A percentile compares a stretch with the other conserved stretches of the same genome.
phyloP scores from a whole-genome alignment of 176 grass and related monocot species.

The Phragmites australis region DNA sequence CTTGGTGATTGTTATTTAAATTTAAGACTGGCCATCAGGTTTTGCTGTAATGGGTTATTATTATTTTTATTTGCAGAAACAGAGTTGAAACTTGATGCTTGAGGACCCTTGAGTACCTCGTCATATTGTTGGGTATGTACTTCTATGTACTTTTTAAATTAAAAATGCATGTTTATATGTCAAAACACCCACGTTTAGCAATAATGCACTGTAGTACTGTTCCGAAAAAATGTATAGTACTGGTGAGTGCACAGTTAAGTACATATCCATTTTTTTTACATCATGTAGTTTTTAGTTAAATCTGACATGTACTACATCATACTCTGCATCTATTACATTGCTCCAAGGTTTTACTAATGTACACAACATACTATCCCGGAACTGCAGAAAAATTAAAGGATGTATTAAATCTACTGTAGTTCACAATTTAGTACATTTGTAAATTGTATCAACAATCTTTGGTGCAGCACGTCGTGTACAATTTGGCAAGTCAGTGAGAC shows the following conservation, averaged over 20 bases:
- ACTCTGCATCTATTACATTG: background rate
- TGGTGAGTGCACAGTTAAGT: background rate
- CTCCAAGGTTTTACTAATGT: background rate
- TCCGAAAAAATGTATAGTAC: slow-evolving; percentile 18
- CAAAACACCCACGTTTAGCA: slow-evolving; percentile 19
- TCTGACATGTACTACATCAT: slow-evolving; percentile 10
- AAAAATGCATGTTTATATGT: background rate
- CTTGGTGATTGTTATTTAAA: background rate
- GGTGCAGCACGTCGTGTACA: background rate
- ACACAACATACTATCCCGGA: background rate
- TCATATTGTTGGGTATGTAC: background rate
- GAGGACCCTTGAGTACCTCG: background rate
- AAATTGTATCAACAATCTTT: background rate
- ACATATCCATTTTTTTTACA: background rate
- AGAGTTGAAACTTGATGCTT: background rate
- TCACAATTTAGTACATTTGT: background rate
- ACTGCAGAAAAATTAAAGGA: background rate
- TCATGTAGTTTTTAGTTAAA: slow-evolving; percentile 8
- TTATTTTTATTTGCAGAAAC: background rate
- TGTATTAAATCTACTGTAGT: background rate
- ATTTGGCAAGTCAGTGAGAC: background rate
- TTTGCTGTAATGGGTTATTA: background rate
- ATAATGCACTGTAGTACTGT: background rate
- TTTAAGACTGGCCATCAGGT: background rate
- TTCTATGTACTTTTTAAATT: background rate